Evolutionary conservation across 345 rosid genomes (phyloP), one percentile per base, ranked within the genome.

Genomic region (Camelina neglecta): DNA sequence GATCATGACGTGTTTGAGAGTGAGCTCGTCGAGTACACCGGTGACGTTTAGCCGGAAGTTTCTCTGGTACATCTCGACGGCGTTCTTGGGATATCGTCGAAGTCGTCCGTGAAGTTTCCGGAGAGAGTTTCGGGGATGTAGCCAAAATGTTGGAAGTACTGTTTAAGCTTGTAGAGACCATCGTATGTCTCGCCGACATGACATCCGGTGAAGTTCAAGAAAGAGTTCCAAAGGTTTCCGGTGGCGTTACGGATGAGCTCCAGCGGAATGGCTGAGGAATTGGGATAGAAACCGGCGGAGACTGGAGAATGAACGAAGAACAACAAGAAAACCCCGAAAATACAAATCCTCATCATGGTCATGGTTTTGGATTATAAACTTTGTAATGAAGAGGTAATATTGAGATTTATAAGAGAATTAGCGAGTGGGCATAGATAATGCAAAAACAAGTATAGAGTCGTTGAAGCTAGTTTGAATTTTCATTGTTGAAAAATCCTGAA

Each of bases 31-130:
- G 72, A 94, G 95, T 44, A 79, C 66, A 5, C 98, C 98, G 2
- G 97, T 89, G 72, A 81, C 69, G 39, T 87, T 74, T 47, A 94
- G 86, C 76, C 82, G 83, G 85, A 94, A 94, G 69, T 92, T 90
- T 7, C 42, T 77, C 49, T 94, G 97, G 83, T 94, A 94, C 11
- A 86, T 80, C 65, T 72, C 88, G 54, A 94, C 51, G 7, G 96
- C 98, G 9, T 81, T 73, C 38, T 83, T 85, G 16, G 86, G 13
- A 62, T 36, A 21, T 85, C 86, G 48, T 94, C 96, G 69, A 87
- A 94, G 35, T 84, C 83, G 49, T 94, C 96, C 47, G 88, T 87
- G 83, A 89, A 83, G 68, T 90, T 89, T 3, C 67, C 65, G 4
- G 74, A 5, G 60, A 68, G 6, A 55, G 69, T 63, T 45, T 62